Evolutionary conservation across 1,139 yeast species (phyloP), one percentile per base, ranked within the genome.

Genomic region (Diutina ranongensis): DNA sequence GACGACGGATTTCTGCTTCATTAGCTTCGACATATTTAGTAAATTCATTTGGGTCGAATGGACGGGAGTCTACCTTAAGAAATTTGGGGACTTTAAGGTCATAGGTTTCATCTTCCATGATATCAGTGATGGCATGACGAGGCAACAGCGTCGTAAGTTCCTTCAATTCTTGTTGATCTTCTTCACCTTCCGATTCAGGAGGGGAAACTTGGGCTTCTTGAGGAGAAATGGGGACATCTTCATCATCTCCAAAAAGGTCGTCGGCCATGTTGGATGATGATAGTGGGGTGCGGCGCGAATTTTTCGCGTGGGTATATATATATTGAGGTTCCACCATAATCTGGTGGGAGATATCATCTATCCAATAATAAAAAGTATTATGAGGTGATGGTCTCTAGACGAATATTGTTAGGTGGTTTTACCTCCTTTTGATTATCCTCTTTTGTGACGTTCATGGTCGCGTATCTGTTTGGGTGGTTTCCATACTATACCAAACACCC

Each of bases 21-120:
- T 70, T 73, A 32, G 68, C 71, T 20, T 71, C 67, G 38, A 78
- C 74, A 48, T 68, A 69, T 46, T 76, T 77, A 54, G 67, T 77
- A 60, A 85, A 87, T 46, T 71, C 76, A 28, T 71, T 71, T 2
- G 94, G 85, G 54, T 89, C 95, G 60, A 89, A 92, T 35, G 96
- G 95, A 50, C 78, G 78, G 3, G 97, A 84, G 50, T 88, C 95
- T 35, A 88, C 78, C 47, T 78, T 78, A 51, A 92, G 65, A 56
- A 86, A 89, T 22, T 86, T 80, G 2, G 97, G 98, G 52, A 89
- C 67, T 51, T 83, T 82, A 13, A 42, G 22, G 49, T 74, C 67
- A 52, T 72, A 76, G 3, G 78, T 70, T 41, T 72, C 74, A 1
- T 56, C 56, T 47, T 67, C 72, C 2, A 64, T 50, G 28, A 58